phyloP scores from a whole-genome alignment of 176 grass and related monocot genomes.

The Olyra latifolia region DNA sequence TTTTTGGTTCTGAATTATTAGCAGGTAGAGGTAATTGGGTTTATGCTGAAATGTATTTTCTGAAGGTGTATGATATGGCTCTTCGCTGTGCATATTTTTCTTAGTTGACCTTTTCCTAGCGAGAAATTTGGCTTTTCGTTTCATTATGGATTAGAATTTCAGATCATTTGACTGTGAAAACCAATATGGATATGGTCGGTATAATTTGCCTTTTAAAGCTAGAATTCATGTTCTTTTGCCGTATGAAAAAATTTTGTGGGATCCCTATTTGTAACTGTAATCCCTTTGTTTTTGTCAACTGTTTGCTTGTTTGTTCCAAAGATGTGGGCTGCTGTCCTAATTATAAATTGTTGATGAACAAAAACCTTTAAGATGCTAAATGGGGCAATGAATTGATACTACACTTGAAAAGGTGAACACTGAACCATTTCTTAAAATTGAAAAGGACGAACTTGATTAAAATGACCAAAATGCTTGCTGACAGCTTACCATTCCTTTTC shows the following conservation, averaged over 20 bases:
- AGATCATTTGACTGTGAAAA: constrained; percentile 12
- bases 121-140: not conserved
- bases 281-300: too few relatives aligned
- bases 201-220: constrained; percentile 9
- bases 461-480: not conserved
- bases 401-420: not conserved
- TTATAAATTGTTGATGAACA: not conserved
- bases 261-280: not conserved
- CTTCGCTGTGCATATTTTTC: not conserved
- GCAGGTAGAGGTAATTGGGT: not conserved
- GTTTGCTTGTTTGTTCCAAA: not conserved
- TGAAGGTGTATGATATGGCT: not conserved
- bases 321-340: not conserved
- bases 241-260: not conserved
- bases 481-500: not conserved
- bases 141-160: not conserved
- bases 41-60: not conserved
- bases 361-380: not conserved
- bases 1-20: not conserved
- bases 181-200: not conserved
- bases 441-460: not conserved
- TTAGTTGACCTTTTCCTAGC: not conserved
- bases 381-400: constrained; percentile 4
- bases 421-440: not conserved
- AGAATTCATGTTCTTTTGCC: not conserved